These are phyloP conservation scores for Smithsoniella earleae DNA, from an alignment of 163 green algal genomes.

Conservation along the genomic window DNA sequence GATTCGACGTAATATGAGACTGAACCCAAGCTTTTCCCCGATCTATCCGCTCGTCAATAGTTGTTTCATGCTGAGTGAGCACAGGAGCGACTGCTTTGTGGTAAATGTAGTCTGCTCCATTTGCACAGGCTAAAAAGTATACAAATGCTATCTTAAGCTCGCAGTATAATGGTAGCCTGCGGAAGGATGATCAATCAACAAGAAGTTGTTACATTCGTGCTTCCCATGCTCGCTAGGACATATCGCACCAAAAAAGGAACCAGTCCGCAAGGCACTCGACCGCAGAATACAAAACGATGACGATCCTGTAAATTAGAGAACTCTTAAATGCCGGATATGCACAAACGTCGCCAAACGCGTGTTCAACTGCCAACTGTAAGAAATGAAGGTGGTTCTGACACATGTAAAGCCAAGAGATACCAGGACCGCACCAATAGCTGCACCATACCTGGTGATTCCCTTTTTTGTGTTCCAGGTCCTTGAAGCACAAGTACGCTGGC, in stretches of 20 bases:
- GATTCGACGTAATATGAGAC: slow-evolving; percentile 14
- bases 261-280: not conserved
- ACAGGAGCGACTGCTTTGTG: not conserved
- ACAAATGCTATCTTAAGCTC: slow-evolving; percentile 22
- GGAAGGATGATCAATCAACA: not conserved
- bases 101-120: slow-evolving; percentile 8
- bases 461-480: slow-evolving; percentile 20
- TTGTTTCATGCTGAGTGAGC: slow-evolving; percentile 13
- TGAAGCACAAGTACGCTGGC: slow-evolving; percentile 28
- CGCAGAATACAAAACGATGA: slow-evolving; percentile 15
- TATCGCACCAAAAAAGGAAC: slow-evolving; percentile 16
- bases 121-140: slow-evolving; percentile 28
- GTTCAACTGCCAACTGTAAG: too few relatives aligned
- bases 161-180: slow-evolving; percentile 23
- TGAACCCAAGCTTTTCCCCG: not conserved
- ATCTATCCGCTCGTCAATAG: not conserved
- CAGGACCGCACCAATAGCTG: slow-evolving; percentile 19
- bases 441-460: slow-evolving; percentile 1
- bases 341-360: too few relatives aligned
- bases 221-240: not conserved
- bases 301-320: slow-evolving; percentile 9
- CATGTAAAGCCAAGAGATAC: too few relatives aligned
- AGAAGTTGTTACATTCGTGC: not conserved
- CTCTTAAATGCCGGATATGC: too few relatives aligned
- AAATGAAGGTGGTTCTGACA: too few relatives aligned